Evolutionary conservation across 148 eudicot genomes (phyloP), one percentile per base, ranked within the genome.

Genomic region (Heliamphora exappendiculata): DNA sequence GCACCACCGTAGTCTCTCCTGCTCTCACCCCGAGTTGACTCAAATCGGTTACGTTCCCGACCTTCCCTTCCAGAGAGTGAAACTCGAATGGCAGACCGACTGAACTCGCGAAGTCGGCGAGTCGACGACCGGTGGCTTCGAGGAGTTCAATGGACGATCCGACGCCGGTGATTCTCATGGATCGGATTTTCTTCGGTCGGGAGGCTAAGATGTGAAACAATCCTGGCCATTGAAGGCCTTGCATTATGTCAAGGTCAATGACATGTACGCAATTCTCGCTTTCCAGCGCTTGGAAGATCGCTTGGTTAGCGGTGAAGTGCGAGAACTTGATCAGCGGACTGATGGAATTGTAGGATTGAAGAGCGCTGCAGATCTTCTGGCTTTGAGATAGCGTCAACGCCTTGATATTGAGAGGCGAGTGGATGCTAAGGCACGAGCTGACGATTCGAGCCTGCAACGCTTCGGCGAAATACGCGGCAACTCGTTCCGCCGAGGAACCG

Each of bases 161-260:
- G 55, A 92, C 75, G 0, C 91, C 97, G 31, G 97, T 92, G 58
- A 92, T 78, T 50, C 81, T 79, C 7, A 92, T 58, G 1, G 91
- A 88, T 22, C 51, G 26, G 20, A 88, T 50, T 20, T 86, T 86
- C 1, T 82, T 66, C 0, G 92, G 20, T 0, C 90, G 83, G 16
- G 97, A 86, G 24, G 97, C 91, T 7, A 92, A 76, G 70, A 92
- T 92, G 83, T 92, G 94, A 77, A 92, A 92, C 78, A 92, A 75
- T 24, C 94, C 97, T 0, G 97, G 97, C 97, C 97, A 92, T 72
- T 92, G 97, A 22, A 92, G 91, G 1, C 97, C 97, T 80, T 92
- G 97, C 97, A 92, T 92, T 68, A 92, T 83, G 68, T 92, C 97
- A 17, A 92, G 81, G 44, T 92, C 97, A 64, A 92, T 85, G 76